Evolutionary conservation across 306 rosid species (phyloP), one percentile per base, ranked within the genome.

Genomic region (Prosopis cineraria): DNA sequence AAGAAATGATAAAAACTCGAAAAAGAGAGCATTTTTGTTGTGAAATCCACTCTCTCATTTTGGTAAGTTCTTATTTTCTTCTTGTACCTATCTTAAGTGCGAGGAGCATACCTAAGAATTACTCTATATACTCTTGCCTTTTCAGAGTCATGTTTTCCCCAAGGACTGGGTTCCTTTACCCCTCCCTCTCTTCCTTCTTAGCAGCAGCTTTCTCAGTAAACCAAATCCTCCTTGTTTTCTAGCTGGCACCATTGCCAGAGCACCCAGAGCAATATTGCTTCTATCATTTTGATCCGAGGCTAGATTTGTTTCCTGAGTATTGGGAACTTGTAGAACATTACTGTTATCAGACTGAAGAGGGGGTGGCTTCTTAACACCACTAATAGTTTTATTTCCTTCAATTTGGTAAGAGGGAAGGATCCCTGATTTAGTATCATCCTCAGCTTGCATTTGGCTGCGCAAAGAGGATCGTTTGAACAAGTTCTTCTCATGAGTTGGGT

Each of bases 401-500:
- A 12, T 70, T 72, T 80, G 87, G 14, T 58, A 50, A 70, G 86
- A 78, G 50, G 45, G 60, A 19, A 79, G 52, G 31, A 8, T 44
- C 63, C 7, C 72, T 17, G 65, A 77, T 85, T 77, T 85, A 31
- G 75, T 74, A 34, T 81, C 84, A 66, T 90, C 90, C 82, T 93
- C 97, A 3, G 92, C 91, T 80, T 43, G 81, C 94, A 93, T 84
- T 64, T 74, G 89, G 75, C 83, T 87, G n/a, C 81, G 92, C 1
- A 93, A 81, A 41, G 97, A 90, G 69, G 88, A 59, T 56, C 91
- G 81, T 80, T 85, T 89, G 73, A 34, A 78, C 81, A 84, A 17
- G 62, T 73, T 87, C 83, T 87, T 84, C 74, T 73, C 79, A n/a
- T 76, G 83, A 43, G 79, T 62, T 37, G 81, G 40, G 34, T 73